Evolutionary conservation across 2,329 filamentous ascomycete species (phyloP).

Genomic region (Ceratocystis variospora): DNA sequence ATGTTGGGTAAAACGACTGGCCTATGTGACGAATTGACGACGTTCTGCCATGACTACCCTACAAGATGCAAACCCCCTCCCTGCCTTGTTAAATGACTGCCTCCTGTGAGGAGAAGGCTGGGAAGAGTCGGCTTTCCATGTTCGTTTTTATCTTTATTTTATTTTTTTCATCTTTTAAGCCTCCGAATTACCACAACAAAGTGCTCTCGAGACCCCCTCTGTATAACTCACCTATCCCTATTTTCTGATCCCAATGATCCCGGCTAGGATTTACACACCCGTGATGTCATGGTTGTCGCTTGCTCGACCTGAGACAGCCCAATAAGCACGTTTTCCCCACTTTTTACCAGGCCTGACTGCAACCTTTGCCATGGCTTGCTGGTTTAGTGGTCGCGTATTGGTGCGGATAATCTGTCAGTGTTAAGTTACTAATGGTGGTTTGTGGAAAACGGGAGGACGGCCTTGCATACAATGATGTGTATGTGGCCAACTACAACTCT

Average conservation of each 20-base stretch:
- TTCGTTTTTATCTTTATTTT: too few relatives aligned
- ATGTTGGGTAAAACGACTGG: not conserved
- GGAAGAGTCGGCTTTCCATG: too few relatives aligned
- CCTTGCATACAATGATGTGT: not conserved
- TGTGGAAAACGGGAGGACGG: not conserved
- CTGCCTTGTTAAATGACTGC: not conserved
- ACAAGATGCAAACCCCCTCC: not conserved
- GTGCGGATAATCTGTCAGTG: not conserved
- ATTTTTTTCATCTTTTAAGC: too few relatives aligned
- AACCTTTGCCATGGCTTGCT: not conserved
- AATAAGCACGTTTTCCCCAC: constrained; percentile 6
- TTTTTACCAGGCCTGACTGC: not conserved
- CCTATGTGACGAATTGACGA: not conserved
- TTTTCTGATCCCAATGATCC: not conserved
- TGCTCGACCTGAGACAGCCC: constrained; percentile 4
- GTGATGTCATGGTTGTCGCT: constrained; percentile 7
- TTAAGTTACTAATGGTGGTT: not conserved
- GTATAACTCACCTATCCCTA: not conserved
- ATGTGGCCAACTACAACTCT: not conserved
- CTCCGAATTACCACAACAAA: not conserved
- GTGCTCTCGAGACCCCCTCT: not conserved
- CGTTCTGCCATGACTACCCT: not conserved
- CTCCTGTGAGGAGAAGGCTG: too few relatives aligned
- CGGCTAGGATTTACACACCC: not conserved
- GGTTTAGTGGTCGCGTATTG: not conserved